Base-by-base conservation (phyloP, 2,329 filamentous ascomycete genomes). In the Didymella sp. region DNA sequence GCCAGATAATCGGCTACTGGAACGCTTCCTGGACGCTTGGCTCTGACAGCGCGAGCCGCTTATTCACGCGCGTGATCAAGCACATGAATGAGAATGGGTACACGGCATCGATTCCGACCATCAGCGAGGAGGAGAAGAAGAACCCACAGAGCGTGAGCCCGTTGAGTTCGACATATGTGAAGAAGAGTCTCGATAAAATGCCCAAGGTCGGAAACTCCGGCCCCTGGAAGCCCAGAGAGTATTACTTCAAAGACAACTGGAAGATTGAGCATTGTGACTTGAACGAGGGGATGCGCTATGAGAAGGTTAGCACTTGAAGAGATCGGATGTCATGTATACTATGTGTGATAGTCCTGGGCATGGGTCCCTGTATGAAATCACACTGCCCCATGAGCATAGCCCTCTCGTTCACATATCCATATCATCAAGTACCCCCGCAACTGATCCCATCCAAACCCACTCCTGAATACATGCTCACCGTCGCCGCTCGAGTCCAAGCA, bases 1-100 rank as follows among this genome's bases (percentile, higher is more conserved):
- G 82, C 21, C 80, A 85, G 64, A 78, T 85, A 13, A 77, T 86
- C 11, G 87, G 87, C 3, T 90, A 88, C 71, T 80, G 81, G 25
- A 82, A 86, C 37, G 81, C 81, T 0, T 81, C 82, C 0, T 90
- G 87, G 87, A 89, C 86, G 0, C 76, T 88, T 0, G 85, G 85
- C 1, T 81, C 83, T 0, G 86, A 89, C 56, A 79, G 79, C 0
- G 82, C 82, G 1, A 79, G 79, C 0, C 75, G 76, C 24, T 76
- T 86, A 1, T 74, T 84, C 4, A 76, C 79, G 0, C 78, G 85
- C 0, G 69, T 88, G 4, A 63, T 86, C 51, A 80, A 80, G 66
- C 65, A 78, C 49, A 84, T 87, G 80, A 63, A 75, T 12, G 70
- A 77, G 6, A 75, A 80, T 9, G 76, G 77, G 0, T 74, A 78